A percentile compares a stretch with the other conserved stretches of the same genome.
Evolutionary conservation across 2,329 filamentous ascomycete species (phyloP).

Genomic region (Xylariaceae sp.): DNA sequence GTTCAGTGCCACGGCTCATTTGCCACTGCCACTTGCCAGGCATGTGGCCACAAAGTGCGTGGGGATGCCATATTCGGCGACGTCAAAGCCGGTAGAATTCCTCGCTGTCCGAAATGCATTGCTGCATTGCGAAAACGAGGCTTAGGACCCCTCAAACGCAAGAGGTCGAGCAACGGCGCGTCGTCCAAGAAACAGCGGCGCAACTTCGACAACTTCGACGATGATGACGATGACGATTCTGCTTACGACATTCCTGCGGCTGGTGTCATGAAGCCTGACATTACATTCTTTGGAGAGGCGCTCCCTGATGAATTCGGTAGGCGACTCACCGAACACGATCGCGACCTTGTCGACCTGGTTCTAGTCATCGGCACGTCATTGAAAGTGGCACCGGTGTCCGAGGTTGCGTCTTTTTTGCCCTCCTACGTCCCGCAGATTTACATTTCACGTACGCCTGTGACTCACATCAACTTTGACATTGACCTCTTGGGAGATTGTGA

Average conservation of each 20-base stretch:
- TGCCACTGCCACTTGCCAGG: slow-evolving; percentile 84
- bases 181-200: slow-evolving; percentile 28
- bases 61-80: slow-evolving; percentile 79
- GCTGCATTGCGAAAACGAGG: slow-evolving; percentile 48
- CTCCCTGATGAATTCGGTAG: slow-evolving; percentile 81
- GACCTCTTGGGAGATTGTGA: slow-evolving; percentile 96
- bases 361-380: slow-evolving; percentile 95
- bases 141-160: slow-evolving; percentile 50
- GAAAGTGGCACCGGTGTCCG: slow-evolving; percentile 92
- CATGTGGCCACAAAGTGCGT: slow-evolving; percentile 70
- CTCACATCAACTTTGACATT: slow-evolving; percentile 92
- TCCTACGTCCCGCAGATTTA: slow-evolving; percentile 85
- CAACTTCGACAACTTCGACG: slow-evolving; percentile 43
- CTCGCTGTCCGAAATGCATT: slow-evolving; percentile 72
- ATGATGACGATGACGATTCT: slow-evolving; percentile 48
- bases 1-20: slow-evolving; percentile 97
- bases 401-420: slow-evolving; percentile 80
- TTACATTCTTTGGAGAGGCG: slow-evolving; percentile 94
- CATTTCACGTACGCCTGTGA: slow-evolving; percentile 79
- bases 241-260: slow-evolving; percentile 64
- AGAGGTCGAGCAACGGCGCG: slow-evolving; percentile 46
- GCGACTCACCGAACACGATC: slow-evolving; percentile 78
- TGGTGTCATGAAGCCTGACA: slow-evolving; percentile 94
- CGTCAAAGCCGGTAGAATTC: slow-evolving; percentile 72
- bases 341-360: slow-evolving; percentile 78